Evolutionary conservation across 257 asterid genomes (phyloP).

Genomic region (Plectranthus barbatus): DNA sequence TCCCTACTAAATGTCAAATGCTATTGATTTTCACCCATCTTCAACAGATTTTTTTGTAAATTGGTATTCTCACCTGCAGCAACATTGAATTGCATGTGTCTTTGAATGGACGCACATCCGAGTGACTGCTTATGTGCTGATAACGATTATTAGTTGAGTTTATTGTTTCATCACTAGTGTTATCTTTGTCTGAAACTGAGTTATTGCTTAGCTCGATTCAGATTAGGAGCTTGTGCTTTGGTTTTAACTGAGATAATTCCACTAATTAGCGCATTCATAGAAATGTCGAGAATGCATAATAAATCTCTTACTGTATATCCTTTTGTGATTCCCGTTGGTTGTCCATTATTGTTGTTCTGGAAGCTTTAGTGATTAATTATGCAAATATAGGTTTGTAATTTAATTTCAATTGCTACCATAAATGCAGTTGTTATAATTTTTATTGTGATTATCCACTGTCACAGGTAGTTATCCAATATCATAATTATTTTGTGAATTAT

Average conservation of each 20-base stretch:
- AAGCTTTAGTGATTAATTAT: background rate
- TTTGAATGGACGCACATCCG: constrained; percentile 1
- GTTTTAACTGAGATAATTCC: background rate
- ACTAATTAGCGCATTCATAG: background rate
- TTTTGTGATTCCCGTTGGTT: background rate
- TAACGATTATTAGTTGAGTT: background rate
- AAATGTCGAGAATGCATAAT: background rate
- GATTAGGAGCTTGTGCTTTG: constrained; percentile 6
- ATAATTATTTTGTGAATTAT: background rate
- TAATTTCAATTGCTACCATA: background rate
- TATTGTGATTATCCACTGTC: background rate
- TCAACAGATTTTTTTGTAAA: background rate
- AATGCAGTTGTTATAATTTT: background rate
- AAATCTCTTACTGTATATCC: background rate
- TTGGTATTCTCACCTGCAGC: background rate
- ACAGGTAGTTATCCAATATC: background rate
- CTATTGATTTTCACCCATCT: background rate
- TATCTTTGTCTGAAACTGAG: background rate
- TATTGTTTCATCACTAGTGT: background rate
- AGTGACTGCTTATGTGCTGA: background rate
- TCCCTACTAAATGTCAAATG: background rate
- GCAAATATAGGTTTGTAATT: background rate
- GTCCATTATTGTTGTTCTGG: background rate
- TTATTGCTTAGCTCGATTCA: constrained; percentile 5
- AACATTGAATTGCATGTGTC: background rate